Percentiles rank a stretch among this genome's conserved stretches.
phyloP scores from a whole-genome alignment of 169 alveolate species.

The Plasmodium vinckei region DNA sequence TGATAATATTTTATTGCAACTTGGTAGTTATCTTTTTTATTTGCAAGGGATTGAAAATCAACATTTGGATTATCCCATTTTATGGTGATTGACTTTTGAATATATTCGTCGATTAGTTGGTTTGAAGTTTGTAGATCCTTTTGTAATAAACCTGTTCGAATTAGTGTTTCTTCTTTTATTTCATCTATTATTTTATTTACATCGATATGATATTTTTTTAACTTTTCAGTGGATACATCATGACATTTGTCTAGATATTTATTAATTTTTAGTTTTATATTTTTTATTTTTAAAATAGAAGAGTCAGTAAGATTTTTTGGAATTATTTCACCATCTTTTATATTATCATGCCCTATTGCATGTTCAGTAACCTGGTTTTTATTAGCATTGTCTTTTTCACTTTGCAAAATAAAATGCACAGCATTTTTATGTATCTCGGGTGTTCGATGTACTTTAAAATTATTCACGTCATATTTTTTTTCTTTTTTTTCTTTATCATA shows the following conservation, averaged over 20 bases:
- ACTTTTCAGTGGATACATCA: neutral
- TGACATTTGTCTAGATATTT: slow-evolving; percentile 32
- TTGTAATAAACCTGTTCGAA: slow-evolving; percentile 12
- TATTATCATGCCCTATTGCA: neutral
- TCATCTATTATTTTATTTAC: slow-evolving; percentile 15
- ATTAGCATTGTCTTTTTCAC: neutral
- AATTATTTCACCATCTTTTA: neutral
- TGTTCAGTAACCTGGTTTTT: neutral
- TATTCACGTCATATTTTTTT: slow-evolving; percentile 10
- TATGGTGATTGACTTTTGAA: slow-evolving; percentile 2
- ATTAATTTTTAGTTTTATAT: slow-evolving; percentile 13
- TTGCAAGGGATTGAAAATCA: neutral
- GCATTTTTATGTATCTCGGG: slow-evolving; percentile 20
- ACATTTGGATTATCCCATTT: neutral
- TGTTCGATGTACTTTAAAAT: slow-evolving; percentile 26
- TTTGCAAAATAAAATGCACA: slow-evolving; percentile 7
- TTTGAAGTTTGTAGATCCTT: slow-evolving; percentile 14
- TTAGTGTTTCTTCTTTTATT: slow-evolving; percentile 23
- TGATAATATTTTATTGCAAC: slow-evolving; percentile 13
- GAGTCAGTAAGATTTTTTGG: neutral
- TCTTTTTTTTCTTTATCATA: slow-evolving; percentile 30
- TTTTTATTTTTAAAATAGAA: slow-evolving; percentile 27
- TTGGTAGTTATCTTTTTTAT: neutral
- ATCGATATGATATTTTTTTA: slow-evolving; percentile 31
- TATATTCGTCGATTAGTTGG: slow-evolving; percentile 11